Evolutionary conservation across 139 green algal species (phyloP), one percentile per base, ranked within the genome.

Genomic region (Chlamydomonas sp.): DNA sequence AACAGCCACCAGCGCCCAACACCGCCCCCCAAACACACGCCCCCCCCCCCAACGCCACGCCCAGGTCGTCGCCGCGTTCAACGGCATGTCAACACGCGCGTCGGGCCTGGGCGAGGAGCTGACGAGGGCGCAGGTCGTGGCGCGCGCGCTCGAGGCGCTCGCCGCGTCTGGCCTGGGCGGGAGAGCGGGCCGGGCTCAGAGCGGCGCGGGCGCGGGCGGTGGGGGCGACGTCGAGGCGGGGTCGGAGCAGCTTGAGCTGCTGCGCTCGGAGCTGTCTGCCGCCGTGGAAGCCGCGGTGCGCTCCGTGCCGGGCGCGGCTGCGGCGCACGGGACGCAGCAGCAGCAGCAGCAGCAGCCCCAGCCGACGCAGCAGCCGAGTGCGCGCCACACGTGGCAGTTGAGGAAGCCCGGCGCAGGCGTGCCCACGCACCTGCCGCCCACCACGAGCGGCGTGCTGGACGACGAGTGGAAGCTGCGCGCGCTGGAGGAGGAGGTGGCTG

Each of bases 11-110:
- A 57, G 20, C 22, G 16, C 22, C 20, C 43, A 26, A 54, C 16
- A 13, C 43, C 16, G 13, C 16, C 13, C 16, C 43, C 43, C 16
- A 26, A 54, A 26, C 43, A 54, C 16, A 16, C 43, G 13, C 13
- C 43, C 43, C 13, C 16, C 13, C 43, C 43, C 43, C 36, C 71
- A 76, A 29, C 1, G 36, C 1, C 71, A 76, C 47, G 63, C 59
- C 20, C 67, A 72, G 28, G 35, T 30, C 24, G 49, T 76, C 20
- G 29, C 49, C 22, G 26, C 24, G n/a, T n/a, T n/a, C n/a, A n/a
- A n/a, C n/a, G n/a, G n/a, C n/a, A n/a, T n/a, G n/a, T n/a, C n/a
- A n/a, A n/a, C n/a, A n/a, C n/a, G n/a, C n/a, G n/a, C n/a, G n/a
- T n/a, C n/a, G n/a, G n/a, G n/a, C 22, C 8, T 64, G 22, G 6